Evolutionary conservation across 805 yeast species (phyloP), one percentile per base, ranked within the genome.

Genomic region (Lachancea thermotolerans): DNA sequence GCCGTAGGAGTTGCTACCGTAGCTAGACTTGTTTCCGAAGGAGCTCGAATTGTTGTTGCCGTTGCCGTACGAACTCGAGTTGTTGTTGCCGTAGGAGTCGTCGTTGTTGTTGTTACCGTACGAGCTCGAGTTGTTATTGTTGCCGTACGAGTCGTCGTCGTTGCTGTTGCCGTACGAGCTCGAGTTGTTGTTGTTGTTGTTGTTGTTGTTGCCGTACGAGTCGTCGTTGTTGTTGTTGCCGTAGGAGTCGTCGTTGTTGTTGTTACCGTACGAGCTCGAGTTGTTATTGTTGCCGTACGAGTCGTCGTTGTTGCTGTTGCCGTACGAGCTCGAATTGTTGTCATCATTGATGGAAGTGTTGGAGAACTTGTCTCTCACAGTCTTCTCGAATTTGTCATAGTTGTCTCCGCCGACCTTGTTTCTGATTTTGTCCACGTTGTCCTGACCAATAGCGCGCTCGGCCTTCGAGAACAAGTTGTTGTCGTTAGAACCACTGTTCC

Each of bases 371-470:
- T 51, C 40, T 45, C 65, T 62, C 15, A 65, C 56, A 11, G 39
- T 37, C 15, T 49, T 41, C 52, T 64, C 68, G 31, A 58, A 54
- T 44, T 59, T 60, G 37, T 53, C 42, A 44, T 55, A 64, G 45
- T 56, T 64, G 39, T 53, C 59, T 38, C 57, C 56, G 46, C 69
- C 69, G 44, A 64, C 58, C 47, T 60, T 57, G 35, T 42, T 39
- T 48, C 57, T 58, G 49, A 62, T 49, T 39, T 55, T 48, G 29
- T 54, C 47, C 35, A 65, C 48, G 30, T 53, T 62, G 11, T 63
- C 68, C 35, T 58, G 48, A 42, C 69, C 68, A 30, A 58, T 50
- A 46, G 40, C 50, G 11, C 53, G 42, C 52, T 65, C 68, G 28
- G 64, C 56, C 45, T 56, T 55, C 44, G 53, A 49, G 33, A 63